Evolutionary conservation across 805 yeast genomes (phyloP).

Genomic region (Sungouiella blattae): DNA sequence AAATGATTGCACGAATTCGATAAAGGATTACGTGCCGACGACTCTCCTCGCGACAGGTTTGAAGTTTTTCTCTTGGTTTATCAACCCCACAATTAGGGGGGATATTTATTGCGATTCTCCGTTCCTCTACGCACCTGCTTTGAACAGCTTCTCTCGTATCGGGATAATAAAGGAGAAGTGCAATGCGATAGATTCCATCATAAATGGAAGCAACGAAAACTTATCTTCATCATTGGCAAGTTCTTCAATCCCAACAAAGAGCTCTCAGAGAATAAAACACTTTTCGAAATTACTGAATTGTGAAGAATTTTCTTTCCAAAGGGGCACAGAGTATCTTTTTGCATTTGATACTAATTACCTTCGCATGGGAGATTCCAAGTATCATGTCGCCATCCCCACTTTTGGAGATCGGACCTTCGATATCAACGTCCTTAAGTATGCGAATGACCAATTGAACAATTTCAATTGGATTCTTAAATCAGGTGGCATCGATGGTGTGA

Average conservation of each 20-base stretch:
- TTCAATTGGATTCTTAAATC: constrained; percentile 45
- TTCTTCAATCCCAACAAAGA: constrained; percentile 25
- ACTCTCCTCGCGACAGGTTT: constrained; percentile 46
- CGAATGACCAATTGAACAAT: constrained; percentile 42
- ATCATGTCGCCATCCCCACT: constrained; percentile 51
- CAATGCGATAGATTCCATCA: too few species aligned
- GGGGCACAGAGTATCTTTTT: constrained; percentile 39
- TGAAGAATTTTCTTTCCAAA: constrained; percentile 36
- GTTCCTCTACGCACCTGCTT: constrained; percentile 57
- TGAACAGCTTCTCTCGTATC: constrained; percentile 54
- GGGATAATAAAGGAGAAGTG: too few species aligned
- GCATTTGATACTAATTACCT: constrained; percentile 56
- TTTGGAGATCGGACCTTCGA: constrained; percentile 42
- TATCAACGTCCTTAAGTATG: constrained; percentile 38
- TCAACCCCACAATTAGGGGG: constrained; percentile 64
- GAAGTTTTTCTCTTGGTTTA: constrained; percentile 51
- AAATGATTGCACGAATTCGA: constrained; percentile 61
- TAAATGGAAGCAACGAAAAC: constrained; percentile 3
- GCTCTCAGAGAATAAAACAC: constrained; percentile 40
- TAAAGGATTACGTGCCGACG: constrained; percentile 56
- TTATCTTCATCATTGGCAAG: constrained; percentile 1
- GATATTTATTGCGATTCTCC: constrained; percentile 62
- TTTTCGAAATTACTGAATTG: constrained; percentile 41
- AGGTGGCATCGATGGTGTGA: constrained; percentile 32
- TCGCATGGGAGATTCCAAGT: constrained; percentile 46